A percentile compares a stretch with the other conserved stretches of the same genome.
These are phyloP conservation scores for Microbotryum saponariae DNA, from an alignment of 1,284 basidiomycete genomes.

Conservation along the genomic window DNA sequence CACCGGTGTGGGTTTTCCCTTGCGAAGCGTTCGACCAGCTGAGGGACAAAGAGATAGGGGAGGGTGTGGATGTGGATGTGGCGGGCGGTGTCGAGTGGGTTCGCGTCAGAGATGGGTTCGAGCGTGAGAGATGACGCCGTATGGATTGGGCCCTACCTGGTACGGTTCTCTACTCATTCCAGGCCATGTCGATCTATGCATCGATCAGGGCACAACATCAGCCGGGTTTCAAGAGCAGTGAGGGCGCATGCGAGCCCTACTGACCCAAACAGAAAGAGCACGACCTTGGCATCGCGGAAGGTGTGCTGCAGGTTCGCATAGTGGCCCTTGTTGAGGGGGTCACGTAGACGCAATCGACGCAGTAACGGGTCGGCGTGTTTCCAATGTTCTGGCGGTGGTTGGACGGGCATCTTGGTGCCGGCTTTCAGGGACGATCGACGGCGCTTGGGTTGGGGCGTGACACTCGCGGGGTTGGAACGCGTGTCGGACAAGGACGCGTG, in stretches of 20 bases:
- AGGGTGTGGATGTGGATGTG: neutral
- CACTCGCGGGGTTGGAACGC: neutral
- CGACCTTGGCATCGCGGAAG: conserved; percentile 40
- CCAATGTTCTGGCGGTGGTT: conserved; percentile 38
- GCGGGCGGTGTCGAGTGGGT: neutral
- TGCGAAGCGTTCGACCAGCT: conserved; percentile 36
- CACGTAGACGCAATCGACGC: conserved; percentile 38
- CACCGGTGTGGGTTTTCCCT: conserved; percentile 38
- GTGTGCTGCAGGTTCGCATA: conserved; percentile 36
- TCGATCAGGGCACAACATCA: conserved; percentile 9
- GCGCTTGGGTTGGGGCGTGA: conserved; percentile 10
- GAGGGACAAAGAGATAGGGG: neutral
- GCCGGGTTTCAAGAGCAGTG: neutral
- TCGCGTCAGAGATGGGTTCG: neutral
- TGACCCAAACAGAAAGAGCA: conserved; percentile 43
- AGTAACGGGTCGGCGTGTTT: conserved; percentile 42
- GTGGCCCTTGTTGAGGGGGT: conserved; percentile 33
- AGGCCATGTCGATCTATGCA: conserved; percentile 23
- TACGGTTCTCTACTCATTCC: conserved; percentile 18
- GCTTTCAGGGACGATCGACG: conserved; percentile 37
- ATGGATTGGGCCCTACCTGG: conserved; percentile 2
- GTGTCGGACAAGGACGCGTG: neutral
- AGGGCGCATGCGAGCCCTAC: conserved; percentile 4
- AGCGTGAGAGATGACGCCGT: neutral
- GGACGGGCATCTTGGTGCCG: conserved; percentile 31